Conservation (phyloP, 2,329 filamentous ascomycete genomes). For the Penicillium sp. region DNA sequence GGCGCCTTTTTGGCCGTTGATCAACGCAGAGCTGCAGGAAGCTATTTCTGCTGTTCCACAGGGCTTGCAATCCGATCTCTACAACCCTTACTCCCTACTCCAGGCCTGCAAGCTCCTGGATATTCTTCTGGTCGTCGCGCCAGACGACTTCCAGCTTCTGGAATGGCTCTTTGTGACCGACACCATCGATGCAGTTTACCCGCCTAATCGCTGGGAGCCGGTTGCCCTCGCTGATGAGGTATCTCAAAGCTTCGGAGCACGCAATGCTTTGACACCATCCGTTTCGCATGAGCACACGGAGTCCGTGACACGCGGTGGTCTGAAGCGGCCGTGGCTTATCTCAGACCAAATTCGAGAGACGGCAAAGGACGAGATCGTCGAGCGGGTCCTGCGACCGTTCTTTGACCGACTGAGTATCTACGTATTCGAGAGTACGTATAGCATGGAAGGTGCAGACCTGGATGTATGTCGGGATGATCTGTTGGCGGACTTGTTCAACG, state of each 20-base stretch:
- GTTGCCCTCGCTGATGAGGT: slow-evolving; percentile 81
- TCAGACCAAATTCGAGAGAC: slow-evolving; percentile 54
- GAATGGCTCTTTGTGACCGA: slow-evolving; percentile 98
- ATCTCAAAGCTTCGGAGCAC: slow-evolving; percentile 68
- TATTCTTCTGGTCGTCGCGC: slow-evolving; percentile 77
- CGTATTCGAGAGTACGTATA: slow-evolving; percentile 89
- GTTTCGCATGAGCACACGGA: slow-evolving; percentile 30
- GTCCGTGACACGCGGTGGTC: slow-evolving; percentile 21
- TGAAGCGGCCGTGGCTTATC: slow-evolving; percentile 44
- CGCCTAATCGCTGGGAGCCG: slow-evolving; percentile 66
- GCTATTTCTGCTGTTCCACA: slow-evolving; percentile 74
- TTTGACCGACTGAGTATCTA: slow-evolving; percentile 90
- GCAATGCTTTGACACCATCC: slow-evolving; percentile 28
- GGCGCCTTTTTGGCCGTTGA: slow-evolving; percentile 82
- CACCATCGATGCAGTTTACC: slow-evolving; percentile 93
- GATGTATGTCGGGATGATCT: slow-evolving; percentile 64
- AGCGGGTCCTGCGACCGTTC: slow-evolving; percentile 79
- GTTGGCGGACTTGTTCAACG: slow-evolving; percentile 76
- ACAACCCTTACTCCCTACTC: slow-evolving; percentile 73
- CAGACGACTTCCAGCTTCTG: slow-evolving; percentile 96
- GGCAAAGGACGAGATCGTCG: slow-evolving; percentile 63
- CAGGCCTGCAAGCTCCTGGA: slow-evolving; percentile 95
- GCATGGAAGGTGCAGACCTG: slow-evolving; percentile 70
- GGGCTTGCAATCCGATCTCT: slow-evolving; percentile 70
- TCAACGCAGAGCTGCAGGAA: slow-evolving; percentile 81